Conservation (phyloP, 2,329 filamentous ascomycete species). For the Penicillium paneum region DNA sequence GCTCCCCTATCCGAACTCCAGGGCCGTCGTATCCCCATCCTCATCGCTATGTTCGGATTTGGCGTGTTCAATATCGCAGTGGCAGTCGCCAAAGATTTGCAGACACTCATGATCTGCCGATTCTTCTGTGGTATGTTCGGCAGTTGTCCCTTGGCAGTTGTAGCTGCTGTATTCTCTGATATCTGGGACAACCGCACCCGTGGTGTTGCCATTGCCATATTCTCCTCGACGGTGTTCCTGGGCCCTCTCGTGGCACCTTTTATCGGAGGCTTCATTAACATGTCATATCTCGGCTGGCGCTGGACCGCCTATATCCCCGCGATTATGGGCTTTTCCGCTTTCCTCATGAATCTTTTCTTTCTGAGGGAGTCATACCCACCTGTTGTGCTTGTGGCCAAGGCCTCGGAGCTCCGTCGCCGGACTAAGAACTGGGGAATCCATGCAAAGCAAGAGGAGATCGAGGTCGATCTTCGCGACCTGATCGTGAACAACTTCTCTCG, state of each 20-base stretch:
- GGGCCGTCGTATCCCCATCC: conserved; percentile 53
- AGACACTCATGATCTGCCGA: conserved; percentile 37
- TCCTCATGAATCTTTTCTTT: conserved; percentile 51
- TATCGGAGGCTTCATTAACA: conserved; percentile 53
- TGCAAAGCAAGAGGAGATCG: conserved; percentile 53
- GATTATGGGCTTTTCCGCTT: conserved; percentile 55
- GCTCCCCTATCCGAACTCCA: conserved; percentile 60
- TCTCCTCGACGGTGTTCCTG: conserved; percentile 52
- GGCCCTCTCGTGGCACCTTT: conserved; percentile 55
- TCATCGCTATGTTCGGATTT: conserved; percentile 43
- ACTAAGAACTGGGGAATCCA: conserved; percentile 60
- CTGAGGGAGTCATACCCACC: conserved; percentile 59
- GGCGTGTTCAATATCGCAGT: conserved; percentile 46
- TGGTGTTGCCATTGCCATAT: conserved; percentile 44
- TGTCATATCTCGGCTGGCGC: conserved; percentile 52
- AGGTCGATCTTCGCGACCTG: conserved; percentile 51
- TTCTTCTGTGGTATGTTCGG: conserved; percentile 48
- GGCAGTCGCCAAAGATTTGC: conserved; percentile 39
- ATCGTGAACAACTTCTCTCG: conserved; percentile 52
- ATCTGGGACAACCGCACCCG: conserved; percentile 47
- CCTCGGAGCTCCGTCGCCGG: conserved; percentile 47
- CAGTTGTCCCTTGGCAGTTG: conserved; percentile 42
- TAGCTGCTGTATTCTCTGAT: conserved; percentile 45
- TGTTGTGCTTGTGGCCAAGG: conserved; percentile 55
- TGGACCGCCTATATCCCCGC: conserved; percentile 55